Evolutionary conservation across 2,329 filamentous ascomycete genomes (phyloP), one percentile per base, ranked within the genome.

Genomic region (Fusarium piperis): DNA sequence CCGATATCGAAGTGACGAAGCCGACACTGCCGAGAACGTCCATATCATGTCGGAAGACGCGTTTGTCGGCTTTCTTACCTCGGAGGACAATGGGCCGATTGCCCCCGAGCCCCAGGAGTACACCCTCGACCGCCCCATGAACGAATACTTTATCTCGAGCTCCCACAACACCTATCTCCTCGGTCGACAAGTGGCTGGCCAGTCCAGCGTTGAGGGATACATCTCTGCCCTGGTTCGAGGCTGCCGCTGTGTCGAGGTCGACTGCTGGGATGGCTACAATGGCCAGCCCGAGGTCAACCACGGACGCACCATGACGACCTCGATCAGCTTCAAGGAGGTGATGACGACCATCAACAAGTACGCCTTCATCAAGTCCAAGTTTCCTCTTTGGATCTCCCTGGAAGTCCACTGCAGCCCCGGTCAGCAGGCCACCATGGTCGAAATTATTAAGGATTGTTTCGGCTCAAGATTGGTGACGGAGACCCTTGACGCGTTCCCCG

Each of bases 81-180:
- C 94, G 0, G 88, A 89, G 48, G 87, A 90, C 74, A 97, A 97
- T 77, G 86, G 89, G 3, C 86, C 93, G 3, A 87, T 94, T 44
- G 83, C 87, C 30, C 87, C 88, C 44, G 86, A 88, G 67, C 87
- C 89, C n/a, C 81, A 88, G 13, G 83, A 89, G 30, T 89, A 90
- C 62, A 85, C 85, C 7, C 89, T 98, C 61, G 91, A 97, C 78
- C 90, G 93, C 26, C 96, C 96, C 0, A 85, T 98, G 79, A 97
- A 97, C 79, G 95, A 98, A 79, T 99, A 99, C 81, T 98, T 94
- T 84, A 96, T 99, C 73, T 98, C 95, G 1, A 98, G 95, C 84
- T 98, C 96, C 2, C 96, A 99, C 86, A 99, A 99, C 82, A 99
- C 96, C 0, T 99, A 99, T 78, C 90, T 99, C 1, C 86, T 97